These are phyloP conservation scores for Entonaema liquescens DNA, from an alignment of 495 filamentous ascomycete species.

Conservation along the genomic window DNA sequence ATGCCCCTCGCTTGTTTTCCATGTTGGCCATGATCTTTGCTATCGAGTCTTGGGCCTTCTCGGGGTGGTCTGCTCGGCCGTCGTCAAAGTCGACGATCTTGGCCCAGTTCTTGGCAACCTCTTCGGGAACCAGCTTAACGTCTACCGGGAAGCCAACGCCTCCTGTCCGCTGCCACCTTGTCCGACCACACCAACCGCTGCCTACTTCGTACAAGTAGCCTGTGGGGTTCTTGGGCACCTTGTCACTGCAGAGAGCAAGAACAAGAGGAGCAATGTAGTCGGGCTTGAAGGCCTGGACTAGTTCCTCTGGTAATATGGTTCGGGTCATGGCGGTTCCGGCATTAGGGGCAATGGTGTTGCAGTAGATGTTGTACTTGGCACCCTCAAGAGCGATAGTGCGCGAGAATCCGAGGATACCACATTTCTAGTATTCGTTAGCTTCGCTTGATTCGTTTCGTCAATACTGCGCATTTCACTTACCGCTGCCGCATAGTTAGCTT, in stretches of 20 bases:
- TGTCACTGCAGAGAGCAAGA: slow-evolving; percentile 86
- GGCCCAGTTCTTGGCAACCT: slow-evolving; percentile 78
- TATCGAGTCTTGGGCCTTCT: slow-evolving; percentile 76
- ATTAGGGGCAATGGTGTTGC: slow-evolving; percentile 98
- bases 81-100: slow-evolving; percentile 88
- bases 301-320: slow-evolving; percentile 94
- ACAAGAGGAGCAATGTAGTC: slow-evolving; percentile 97
- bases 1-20: slow-evolving; percentile 67
- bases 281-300: slow-evolving; percentile 99
- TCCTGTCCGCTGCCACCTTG: slow-evolving; percentile 93
- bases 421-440: slow-evolving; percentile 65
- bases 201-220: slow-evolving; percentile 96
- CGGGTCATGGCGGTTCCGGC: slow-evolving; percentile 96
- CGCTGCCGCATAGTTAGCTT: slow-evolving; percentile 96
- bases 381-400: slow-evolving; percentile 93
- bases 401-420: slow-evolving; percentile 93
- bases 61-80: slow-evolving; percentile 88
- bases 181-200: slow-evolving; percentile 90
- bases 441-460: not conserved
- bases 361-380: slow-evolving; percentile 96
- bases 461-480: slow-evolving; percentile 55
- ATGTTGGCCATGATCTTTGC: slow-evolving; percentile 94
- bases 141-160: slow-evolving; percentile 94
- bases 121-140: slow-evolving; percentile 85
- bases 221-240: slow-evolving; percentile 81